phyloP scores from a whole-genome alignment of 1,284 basidiomycete genomes.

The Macrocybe sp. region DNA sequence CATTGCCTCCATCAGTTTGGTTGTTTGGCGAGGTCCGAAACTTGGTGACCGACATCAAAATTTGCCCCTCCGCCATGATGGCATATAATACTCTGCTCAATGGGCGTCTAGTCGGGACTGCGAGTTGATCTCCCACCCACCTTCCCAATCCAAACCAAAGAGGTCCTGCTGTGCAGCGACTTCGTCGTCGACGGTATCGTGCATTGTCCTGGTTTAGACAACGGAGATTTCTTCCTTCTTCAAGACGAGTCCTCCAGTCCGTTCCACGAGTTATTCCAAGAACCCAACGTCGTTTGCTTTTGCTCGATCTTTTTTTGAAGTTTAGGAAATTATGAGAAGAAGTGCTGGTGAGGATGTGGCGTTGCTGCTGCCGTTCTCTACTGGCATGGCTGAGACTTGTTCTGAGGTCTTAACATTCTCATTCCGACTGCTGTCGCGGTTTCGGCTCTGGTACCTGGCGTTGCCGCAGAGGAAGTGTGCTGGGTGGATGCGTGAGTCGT shows the following conservation, averaged over 20 bases:
- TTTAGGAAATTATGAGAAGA: not conserved
- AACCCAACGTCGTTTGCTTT: constrained; percentile 1
- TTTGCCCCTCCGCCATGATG: too few species aligned
- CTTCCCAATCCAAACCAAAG: not conserved
- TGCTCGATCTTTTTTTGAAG: not conserved
- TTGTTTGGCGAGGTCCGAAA: too few species aligned
- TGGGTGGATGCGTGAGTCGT: not conserved
- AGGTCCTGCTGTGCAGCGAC: constrained; percentile 2
- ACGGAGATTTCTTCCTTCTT: too few species aligned
- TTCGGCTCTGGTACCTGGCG: not conserved
- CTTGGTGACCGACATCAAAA: too few species aligned
- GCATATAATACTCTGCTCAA: too few species aligned
- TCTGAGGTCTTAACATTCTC: not conserved
- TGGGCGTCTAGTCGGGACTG: not conserved
- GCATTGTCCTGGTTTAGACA: too few species aligned
- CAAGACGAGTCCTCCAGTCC: not conserved
- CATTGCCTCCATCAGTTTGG: too few species aligned
- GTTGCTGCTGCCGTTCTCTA: not conserved
- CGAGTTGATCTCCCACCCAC: constrained; percentile 3
- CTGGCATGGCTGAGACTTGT: not conserved
- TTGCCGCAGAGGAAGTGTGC: not conserved
- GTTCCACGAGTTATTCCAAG: constrained; percentile 1
- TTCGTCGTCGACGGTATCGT: not conserved
- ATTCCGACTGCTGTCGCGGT: not conserved
- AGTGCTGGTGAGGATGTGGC: not conserved